Evolutionary conservation across 2,329 filamentous ascomycete genomes (phyloP).

Genomic region (Tolypocladium tropicale): DNA sequence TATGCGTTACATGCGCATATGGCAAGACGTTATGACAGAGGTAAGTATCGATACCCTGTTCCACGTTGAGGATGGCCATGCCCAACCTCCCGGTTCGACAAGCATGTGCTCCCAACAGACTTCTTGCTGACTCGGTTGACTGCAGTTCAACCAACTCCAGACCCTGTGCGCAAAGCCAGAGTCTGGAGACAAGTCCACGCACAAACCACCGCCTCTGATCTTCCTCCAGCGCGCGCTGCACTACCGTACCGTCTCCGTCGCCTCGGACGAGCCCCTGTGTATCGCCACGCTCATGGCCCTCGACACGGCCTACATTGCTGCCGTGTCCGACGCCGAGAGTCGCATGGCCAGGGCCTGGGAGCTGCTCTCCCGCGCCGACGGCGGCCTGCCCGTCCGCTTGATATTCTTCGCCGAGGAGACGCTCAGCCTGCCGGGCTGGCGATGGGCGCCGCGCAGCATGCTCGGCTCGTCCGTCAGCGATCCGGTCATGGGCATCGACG

Average conservation of each 20-base stretch:
- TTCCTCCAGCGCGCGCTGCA: conserved; percentile 14
- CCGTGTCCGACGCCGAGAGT: conserved; percentile 2
- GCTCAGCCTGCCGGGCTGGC: conserved; percentile 11
- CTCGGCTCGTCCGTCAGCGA: conserved; percentile 8
- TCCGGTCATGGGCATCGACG: conserved; percentile 6
- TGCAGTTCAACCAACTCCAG: conserved; percentile 9
- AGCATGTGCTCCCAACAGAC: no score
- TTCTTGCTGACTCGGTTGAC: background rate
- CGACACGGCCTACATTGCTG: conserved; percentile 9
- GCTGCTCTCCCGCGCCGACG: conserved; percentile 5
- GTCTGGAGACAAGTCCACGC: background rate
- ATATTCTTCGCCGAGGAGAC: conserved; percentile 15
- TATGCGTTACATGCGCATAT: conserved; percentile 8
- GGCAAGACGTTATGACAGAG: conserved; percentile 10
- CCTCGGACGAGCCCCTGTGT: conserved; percentile 18
- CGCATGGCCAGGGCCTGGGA: conserved; percentile 15
- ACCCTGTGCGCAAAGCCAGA: background rate
- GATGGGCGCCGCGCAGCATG: conserved; percentile 16
- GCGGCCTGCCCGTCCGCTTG: conserved; percentile 9
- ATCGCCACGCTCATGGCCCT: conserved; percentile 17
- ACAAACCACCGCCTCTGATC: conserved; percentile 2
- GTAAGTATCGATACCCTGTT: conserved; percentile 1
- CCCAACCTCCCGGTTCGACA: no score
- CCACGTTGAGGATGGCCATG: background rate
- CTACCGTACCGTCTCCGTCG: conserved; percentile 17